Conservation (phyloP, 768 basidiomycete species). For the Hydnum rufescens region DNA sequence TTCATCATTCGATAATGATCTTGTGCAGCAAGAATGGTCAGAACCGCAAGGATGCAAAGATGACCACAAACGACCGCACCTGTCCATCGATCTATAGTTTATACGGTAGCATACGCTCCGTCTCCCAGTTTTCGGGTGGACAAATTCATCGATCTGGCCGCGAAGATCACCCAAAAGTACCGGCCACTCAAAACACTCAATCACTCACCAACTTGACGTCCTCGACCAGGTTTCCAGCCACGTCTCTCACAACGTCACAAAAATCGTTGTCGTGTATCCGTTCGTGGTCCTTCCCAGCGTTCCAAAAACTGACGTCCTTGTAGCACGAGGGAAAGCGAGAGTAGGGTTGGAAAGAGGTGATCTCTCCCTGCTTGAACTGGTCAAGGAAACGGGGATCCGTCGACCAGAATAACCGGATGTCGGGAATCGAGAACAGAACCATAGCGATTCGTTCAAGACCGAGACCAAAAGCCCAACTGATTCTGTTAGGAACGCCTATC, state of each 20-base stretch:
- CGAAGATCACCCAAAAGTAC: conserved; percentile 4
- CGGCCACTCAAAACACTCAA: background rate
- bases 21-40: conserved; percentile 15
- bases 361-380: conserved; percentile 62
- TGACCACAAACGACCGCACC: conserved; percentile 24
- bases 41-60: background rate
- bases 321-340: conserved; percentile 83
- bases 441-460: conserved; percentile 95
- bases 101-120: conserved; percentile 75
- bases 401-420: conserved; percentile 98
- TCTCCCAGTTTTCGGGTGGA: conserved; percentile 68
- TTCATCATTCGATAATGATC: conserved; percentile 79
- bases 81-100: conserved; percentile 94
- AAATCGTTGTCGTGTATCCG: conserved; percentile 86
- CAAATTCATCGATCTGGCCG: conserved; percentile 70
- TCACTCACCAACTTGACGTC: conserved; percentile 59
- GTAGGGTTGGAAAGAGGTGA: conserved; percentile 74
- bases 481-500: conserved; percentile 55
- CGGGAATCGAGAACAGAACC: conserved; percentile 91
- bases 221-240: conserved; percentile 82
- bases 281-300: conserved; percentile 6
- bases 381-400: conserved; percentile 65
- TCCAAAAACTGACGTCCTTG: conserved; percentile 95
- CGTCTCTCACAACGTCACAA: conserved; percentile 83
- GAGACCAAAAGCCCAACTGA: conserved; percentile 96